Percentiles rank a stretch among this genome's conserved stretches.
Conservation (phyloP, 805 yeast species). For the Sungouiozyma intestinalis region DNA sequence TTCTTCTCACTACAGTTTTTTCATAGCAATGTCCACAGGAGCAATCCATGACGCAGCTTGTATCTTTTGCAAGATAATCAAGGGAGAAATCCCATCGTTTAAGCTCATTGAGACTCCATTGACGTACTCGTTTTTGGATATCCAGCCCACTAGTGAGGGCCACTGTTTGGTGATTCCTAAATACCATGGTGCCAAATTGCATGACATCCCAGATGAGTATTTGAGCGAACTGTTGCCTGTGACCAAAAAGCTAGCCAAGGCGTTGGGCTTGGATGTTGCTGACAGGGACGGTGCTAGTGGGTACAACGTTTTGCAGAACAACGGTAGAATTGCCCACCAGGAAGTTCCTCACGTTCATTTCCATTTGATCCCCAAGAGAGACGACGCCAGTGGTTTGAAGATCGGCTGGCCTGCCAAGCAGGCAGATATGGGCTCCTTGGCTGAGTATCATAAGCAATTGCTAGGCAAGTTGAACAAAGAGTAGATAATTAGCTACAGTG, state of each 20-base stretch:
- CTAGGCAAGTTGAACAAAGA: slow-evolving; percentile 31
- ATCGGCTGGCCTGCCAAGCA: slow-evolving; percentile 93
- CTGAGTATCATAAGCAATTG: slow-evolving; percentile 54
- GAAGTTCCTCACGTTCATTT: slow-evolving; percentile 93
- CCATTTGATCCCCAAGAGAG: slow-evolving; percentile 88
- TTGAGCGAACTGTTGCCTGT: slow-evolving; percentile 79
- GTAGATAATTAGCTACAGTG: neutral
- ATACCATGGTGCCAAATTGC: slow-evolving; percentile 86
- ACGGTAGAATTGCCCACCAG: slow-evolving; percentile 93
- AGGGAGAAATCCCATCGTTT: slow-evolving; percentile 91
- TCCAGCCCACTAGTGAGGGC: slow-evolving; percentile 84
- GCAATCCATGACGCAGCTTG: slow-evolving; percentile 47
- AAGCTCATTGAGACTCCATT: slow-evolving; percentile 80
- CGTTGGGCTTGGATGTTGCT: slow-evolving; percentile 45
- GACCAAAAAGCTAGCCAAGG: slow-evolving; percentile 74
- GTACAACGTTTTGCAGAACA: slow-evolving; percentile 85
- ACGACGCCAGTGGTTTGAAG: slow-evolving; percentile 58
- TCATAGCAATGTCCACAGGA: slow-evolving; percentile 7
- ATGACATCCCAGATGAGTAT: slow-evolving; percentile 86
- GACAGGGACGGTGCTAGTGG: slow-evolving; percentile 54
- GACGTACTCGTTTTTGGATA: slow-evolving; percentile 79
- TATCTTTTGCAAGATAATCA: slow-evolving; percentile 88
- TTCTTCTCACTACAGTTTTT: too few species aligned
- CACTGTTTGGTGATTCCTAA: slow-evolving; percentile 89
- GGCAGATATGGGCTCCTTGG: slow-evolving; percentile 65